phyloP scores from a whole-genome alignment of 1,284 basidiomycete genomes.

The Pascua guehoae region DNA sequence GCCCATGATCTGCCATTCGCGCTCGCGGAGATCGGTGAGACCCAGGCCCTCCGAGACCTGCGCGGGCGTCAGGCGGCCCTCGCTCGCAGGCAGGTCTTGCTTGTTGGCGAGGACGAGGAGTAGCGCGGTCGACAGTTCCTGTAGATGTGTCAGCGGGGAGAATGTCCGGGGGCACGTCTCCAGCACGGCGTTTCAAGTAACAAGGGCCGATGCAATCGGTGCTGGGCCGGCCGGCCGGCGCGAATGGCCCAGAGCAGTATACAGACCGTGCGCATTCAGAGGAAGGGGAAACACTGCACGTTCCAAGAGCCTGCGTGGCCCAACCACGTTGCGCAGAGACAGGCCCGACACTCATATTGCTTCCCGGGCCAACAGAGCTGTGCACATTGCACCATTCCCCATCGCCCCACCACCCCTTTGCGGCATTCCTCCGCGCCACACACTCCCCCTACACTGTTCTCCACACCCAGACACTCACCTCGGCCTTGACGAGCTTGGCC shows the following conservation, averaged over 20 bases:
- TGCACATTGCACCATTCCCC: too few relatives aligned
- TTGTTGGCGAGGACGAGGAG: slow-evolving; percentile 55
- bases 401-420: neutral
- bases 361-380: too few relatives aligned
- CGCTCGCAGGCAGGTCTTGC: slow-evolving; percentile 51
- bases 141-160: slow-evolving; percentile 5
- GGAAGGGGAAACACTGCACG: too few relatives aligned
- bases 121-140: slow-evolving; percentile 48
- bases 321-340: too few relatives aligned
- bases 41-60: slow-evolving; percentile 53
- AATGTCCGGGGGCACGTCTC: slow-evolving; percentile 1
- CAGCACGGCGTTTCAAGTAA: too few relatives aligned
- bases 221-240: too few relatives aligned
- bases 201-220: too few relatives aligned
- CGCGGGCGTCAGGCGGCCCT: slow-evolving; percentile 49
- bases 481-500: slow-evolving; percentile 44
- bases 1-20: slow-evolving; percentile 56
- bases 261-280: too few relatives aligned
- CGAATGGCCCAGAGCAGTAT: too few relatives aligned
- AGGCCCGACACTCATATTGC: too few relatives aligned
- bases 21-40: slow-evolving; percentile 51
- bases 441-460: neutral
- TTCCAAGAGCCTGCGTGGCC: too few relatives aligned
- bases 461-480: slow-evolving; percentile 31
- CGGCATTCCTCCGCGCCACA: neutral